Evolutionary conservation across 2,329 filamentous ascomycete genomes (phyloP).

Genomic region (Verruconis gallopava): DNA sequence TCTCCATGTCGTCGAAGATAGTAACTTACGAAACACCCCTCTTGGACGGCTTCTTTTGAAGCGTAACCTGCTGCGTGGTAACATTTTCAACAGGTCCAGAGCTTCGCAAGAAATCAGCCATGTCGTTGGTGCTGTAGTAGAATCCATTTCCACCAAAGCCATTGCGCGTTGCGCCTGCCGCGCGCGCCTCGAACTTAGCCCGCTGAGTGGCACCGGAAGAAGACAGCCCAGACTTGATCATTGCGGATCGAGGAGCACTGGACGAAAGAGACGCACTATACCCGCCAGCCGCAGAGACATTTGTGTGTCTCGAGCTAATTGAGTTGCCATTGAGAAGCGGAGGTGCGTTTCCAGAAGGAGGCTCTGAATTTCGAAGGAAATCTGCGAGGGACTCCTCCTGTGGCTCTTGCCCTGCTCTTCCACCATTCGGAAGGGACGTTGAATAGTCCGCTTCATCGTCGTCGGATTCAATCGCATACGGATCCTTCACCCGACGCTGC

Average conservation of each 20-base stretch:
- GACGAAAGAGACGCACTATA: not conserved
- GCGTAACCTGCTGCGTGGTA: constrained; percentile 13
- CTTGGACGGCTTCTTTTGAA: constrained; percentile 9
- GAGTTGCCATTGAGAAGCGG: not conserved
- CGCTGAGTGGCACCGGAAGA: not conserved
- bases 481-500: constrained; percentile 67
- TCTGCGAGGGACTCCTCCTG: constrained; percentile 60
- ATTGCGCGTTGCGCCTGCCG: constrained; percentile 14
- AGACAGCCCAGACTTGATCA: not conserved
- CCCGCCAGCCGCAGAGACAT: not conserved
- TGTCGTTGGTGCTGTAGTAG: constrained; percentile 23
- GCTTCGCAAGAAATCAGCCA: constrained; percentile 31
- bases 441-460: constrained; percentile 42
- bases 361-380: constrained; percentile 57
- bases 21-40: too few relatives aligned
- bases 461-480: constrained; percentile 72
- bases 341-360: constrained; percentile 30
- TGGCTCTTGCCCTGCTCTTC: constrained; percentile 20
- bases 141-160: constrained; percentile 16
- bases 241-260: not conserved
- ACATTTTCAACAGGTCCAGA: constrained; percentile 22
- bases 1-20: too few relatives aligned
- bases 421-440: constrained; percentile 26
- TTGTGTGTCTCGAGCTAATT: not conserved
- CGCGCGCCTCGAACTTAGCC: constrained; percentile 16